Percentiles rank a stretch among this genome's conserved stretches.
Conservation (phyloP, 75 land plant genomes). For the Azolla pinnata region DNA sequence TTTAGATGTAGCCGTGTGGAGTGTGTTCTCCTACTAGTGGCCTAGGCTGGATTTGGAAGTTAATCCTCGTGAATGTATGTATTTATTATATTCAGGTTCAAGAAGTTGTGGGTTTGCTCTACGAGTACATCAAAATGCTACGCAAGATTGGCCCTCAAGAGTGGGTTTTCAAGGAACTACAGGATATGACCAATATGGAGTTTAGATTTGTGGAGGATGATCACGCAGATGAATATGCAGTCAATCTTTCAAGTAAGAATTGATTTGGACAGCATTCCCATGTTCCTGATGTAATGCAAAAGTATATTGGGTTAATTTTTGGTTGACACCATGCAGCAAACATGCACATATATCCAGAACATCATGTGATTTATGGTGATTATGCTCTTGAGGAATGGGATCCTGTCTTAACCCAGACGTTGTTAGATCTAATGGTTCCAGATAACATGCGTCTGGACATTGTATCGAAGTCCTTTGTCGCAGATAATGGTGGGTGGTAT, state of each 20-base stretch:
- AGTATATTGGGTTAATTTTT: too few relatives aligned
- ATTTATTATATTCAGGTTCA: conserved; percentile 46
- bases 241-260: conserved; percentile 62
- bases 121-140: conserved; percentile 75
- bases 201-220: conserved; percentile 86
- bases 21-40: too few relatives aligned
- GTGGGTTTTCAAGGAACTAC: conserved; percentile 92
- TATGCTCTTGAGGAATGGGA: conserved; percentile 87
- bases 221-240: conserved; percentile 88
- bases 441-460: conserved; percentile 89
- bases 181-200: conserved; percentile 80
- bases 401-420: conserved; percentile 35
- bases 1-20: too few relatives aligned
- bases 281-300: too few relatives aligned
- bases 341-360: conserved; percentile 59
- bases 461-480: conserved; percentile 49
- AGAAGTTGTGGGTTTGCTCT: conserved; percentile 63
- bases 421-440: conserved; percentile 60
- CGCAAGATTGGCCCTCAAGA: conserved; percentile 57
- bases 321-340: too few relatives aligned
- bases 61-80: neutral
- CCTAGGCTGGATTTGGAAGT: too few relatives aligned
- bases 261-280: too few relatives aligned
- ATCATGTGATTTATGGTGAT: conserved; percentile 91
- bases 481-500: conserved; percentile 48